Conservation (phyloP, 495 filamentous ascomycete species). For the Aspergillus cavernicola region DNA sequence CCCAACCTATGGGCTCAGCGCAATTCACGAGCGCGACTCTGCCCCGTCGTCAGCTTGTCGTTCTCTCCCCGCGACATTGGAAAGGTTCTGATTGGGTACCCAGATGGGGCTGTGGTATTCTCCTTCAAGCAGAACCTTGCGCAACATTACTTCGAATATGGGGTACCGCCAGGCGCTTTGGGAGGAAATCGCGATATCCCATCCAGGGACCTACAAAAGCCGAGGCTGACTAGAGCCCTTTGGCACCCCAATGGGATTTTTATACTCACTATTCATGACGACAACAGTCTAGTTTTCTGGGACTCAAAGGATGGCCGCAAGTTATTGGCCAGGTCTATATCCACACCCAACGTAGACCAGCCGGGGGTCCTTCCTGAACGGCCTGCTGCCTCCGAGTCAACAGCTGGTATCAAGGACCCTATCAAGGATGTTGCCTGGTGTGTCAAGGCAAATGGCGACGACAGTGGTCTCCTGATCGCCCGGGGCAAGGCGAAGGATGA, state of each 20-base stretch:
- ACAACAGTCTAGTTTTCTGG: slow-evolving; percentile 89
- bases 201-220: slow-evolving; percentile 53
- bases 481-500: slow-evolving; percentile 67
- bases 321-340: slow-evolving; percentile 76
- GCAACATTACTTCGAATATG: slow-evolving; percentile 76
- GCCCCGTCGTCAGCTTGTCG: slow-evolving; percentile 68
- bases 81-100: slow-evolving; percentile 83
- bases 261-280: slow-evolving; percentile 81
- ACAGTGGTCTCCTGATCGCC: slow-evolving; percentile 83
- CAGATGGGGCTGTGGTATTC: slow-evolving; percentile 80
- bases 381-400: slow-evolving; percentile 34
- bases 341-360: slow-evolving; percentile 65
- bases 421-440: slow-evolving; percentile 83
- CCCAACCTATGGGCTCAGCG: slow-evolving; percentile 78
- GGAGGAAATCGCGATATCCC: slow-evolving; percentile 70
- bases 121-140: slow-evolving; percentile 85
- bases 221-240: slow-evolving; percentile 69
- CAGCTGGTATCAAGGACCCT: slow-evolving; percentile 60
- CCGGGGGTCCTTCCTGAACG: slow-evolving; percentile 47
- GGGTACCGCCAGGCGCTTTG: slow-evolving; percentile 74
- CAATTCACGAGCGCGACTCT: slow-evolving; percentile 52
- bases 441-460: slow-evolving; percentile 84
- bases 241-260: slow-evolving; percentile 98
- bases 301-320: slow-evolving; percentile 87
- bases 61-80: slow-evolving; percentile 92